Percentiles rank a stretch among this genome's conserved stretches.
Conservation (phyloP, 768 basidiomycete genomes). For the Leccinum boreale region DNA sequence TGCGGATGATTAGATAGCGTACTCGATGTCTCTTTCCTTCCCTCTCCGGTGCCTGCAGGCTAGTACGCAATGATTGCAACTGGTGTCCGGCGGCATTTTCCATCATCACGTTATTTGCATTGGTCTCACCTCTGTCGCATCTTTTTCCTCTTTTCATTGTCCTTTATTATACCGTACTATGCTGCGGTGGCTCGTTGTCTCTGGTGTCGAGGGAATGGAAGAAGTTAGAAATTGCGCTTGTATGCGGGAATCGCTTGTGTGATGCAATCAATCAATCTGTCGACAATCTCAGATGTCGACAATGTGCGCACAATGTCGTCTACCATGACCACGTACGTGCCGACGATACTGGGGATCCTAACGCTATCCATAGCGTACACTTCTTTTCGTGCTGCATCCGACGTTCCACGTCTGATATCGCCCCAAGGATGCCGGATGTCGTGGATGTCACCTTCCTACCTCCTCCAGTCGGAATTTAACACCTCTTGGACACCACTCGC, state of each 20-base stretch:
- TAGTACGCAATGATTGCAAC: conserved; percentile 9
- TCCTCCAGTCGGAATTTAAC: conserved; percentile 67
- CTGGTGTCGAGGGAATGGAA: conserved; percentile 32
- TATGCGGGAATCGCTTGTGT: background rate
- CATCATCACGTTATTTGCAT: conserved; percentile 30
- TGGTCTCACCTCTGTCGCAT: conserved; percentile 31
- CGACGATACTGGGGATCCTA: conserved; percentile 29
- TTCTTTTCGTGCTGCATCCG: conserved; percentile 43
- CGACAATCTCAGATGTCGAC: background rate
- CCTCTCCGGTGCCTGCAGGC: conserved; percentile 19
- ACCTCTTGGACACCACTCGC: conserved; percentile 68
- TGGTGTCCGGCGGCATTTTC: conserved; percentile 14
- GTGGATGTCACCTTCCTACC: conserved; percentile 91
- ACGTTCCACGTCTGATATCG: conserved; percentile 54
- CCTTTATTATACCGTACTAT: conserved; percentile 36
- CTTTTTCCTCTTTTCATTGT: conserved; percentile 26
- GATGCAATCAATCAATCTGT: background rate
- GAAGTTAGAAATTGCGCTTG: conserved; percentile 25
- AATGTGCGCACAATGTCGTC: background rate
- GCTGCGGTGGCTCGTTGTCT: conserved; percentile 33
- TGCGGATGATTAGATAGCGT: conserved; percentile 57
- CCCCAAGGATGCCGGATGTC: conserved; percentile 96
- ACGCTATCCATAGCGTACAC: conserved; percentile 35
- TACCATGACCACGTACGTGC: conserved; percentile 15
- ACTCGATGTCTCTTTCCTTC: conserved; percentile 6